Conservation (phyloP, 495 filamentous ascomycete species). For the Penicillium soppii region DNA sequence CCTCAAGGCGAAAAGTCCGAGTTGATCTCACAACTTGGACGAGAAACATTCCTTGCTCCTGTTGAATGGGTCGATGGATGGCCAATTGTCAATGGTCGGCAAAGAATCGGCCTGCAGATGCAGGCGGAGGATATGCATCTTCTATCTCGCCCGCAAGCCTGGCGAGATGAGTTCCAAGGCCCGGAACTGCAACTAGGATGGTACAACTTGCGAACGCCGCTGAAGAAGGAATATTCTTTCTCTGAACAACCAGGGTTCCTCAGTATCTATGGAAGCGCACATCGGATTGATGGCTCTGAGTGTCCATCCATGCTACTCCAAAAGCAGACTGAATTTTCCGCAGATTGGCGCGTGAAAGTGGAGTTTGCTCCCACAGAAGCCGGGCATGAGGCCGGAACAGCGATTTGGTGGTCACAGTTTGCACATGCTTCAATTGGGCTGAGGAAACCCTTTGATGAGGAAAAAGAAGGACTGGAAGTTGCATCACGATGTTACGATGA, state of each 20-base stretch:
- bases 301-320: slow-evolving; percentile 5
- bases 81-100: slow-evolving; percentile 4
- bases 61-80: slow-evolving; percentile 9
- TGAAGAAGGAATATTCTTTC: slow-evolving; percentile 3
- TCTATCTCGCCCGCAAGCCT: background rate
- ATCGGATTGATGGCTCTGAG: slow-evolving; percentile 1
- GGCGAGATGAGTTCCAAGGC: slow-evolving; percentile 1
- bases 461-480: background rate
- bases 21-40: background rate
- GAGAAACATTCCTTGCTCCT: slow-evolving; percentile 4
- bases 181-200: background rate
- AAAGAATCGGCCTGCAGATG: slow-evolving; percentile 1
- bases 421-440: slow-evolving; percentile 5
- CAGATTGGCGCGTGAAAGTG: background rate
- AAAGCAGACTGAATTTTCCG: slow-evolving; percentile 2
- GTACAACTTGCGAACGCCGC: slow-evolving; percentile 2
- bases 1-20: background rate
- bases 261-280: background rate
- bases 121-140: slow-evolving; percentile 2
- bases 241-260: background rate
- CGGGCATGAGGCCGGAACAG: slow-evolving; percentile 3
- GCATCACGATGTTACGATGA: slow-evolving; percentile 1
- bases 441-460: background rate
- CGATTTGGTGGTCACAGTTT: slow-evolving; percentile 6
- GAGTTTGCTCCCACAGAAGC: background rate